Base-by-base conservation (phyloP, 768 basidiomycete species). In the Hypholoma sublateritium region DNA sequence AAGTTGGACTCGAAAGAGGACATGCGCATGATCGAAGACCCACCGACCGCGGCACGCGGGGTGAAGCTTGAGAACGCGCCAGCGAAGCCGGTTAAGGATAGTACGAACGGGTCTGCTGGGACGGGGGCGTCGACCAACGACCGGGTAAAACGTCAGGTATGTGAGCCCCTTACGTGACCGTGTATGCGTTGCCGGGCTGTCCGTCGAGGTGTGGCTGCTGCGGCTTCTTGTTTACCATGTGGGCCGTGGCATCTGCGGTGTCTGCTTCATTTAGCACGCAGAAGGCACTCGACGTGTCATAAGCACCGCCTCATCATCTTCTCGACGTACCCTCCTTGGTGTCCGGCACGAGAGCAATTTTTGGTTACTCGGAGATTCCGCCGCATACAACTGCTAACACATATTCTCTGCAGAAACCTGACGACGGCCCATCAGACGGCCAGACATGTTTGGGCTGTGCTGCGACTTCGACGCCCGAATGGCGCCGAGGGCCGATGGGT, bases 391-490 rank as follows among this genome's bases (percentile, higher is more conserved):
- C 34, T 47, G 37, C 21, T 41, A n/a, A 35, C 17, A 35, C 49
- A n/a, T 50, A 17, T 41, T 19, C 22, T 45, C 48, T 45, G 32
- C 68, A 70, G 57, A 68, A 66, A 72, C 72, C 75, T 67, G 82
- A 82, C 12, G 77, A 74, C 50, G 74, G 74, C 53, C 72, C 70
- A 55, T 74, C 76, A 59, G 87, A 88, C 55, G 82, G 83, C 14
- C 91, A 92, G 69, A 88, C 81, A 22, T 93, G 91, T 72, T 77
- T 91, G 32, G 91, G 90, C 32, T 93, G 91, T 73, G 80, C 75
- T 64, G 91, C 90, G 59, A 93, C 91, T 14, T 87, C 89, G 55
- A 93, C 91, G 60, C 91, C 91, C 5, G 91, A 93, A 75, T 93
- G 91, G 91, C 78, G 91, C 53, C 76, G 91, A 59, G 91, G 91